phyloP scores from a whole-genome alignment of 768 basidiomycete genomes.

The Albatrellus ellisii region DNA sequence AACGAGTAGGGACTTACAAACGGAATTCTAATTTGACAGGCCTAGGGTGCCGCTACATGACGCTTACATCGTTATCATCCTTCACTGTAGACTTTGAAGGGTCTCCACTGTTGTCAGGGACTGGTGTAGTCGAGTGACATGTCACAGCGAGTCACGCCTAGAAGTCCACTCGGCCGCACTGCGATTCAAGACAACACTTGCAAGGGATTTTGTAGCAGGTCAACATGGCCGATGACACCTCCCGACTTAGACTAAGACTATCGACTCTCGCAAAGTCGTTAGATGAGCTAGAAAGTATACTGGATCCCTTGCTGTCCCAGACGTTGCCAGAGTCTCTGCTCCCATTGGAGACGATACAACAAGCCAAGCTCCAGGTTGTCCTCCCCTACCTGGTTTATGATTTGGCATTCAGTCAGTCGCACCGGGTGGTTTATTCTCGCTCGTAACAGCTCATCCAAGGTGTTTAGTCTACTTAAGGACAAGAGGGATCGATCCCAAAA shows the following conservation, averaged over 20 bases:
- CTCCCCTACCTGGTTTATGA: conserved; percentile 80
- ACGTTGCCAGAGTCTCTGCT: conserved; percentile 55
- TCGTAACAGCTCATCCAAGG: neutral
- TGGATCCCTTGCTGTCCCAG: conserved; percentile 56
- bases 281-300: conserved; percentile 50
- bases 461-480: conserved; percentile 67
- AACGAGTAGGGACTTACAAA: no score
- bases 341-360: conserved; percentile 57
- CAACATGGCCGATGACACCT: conserved; percentile 24
- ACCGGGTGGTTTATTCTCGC: no score
- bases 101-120: no score
- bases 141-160: neutral
- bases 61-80: no score
- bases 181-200: neutral
- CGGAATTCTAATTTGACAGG: no score
- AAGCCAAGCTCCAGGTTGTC: conserved; percentile 69
- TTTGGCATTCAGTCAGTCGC: conserved; percentile 75
- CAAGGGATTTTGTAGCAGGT: neutral
- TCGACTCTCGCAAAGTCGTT: conserved; percentile 41
- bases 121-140: no score
- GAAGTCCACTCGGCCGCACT: neutral
- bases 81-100: no score
- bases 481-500: conserved; percentile 65
- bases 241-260: conserved; percentile 28
- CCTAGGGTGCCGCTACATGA: no score